Percentiles rank a stretch among this genome's conserved stretches.
These are phyloP conservation scores for Wallacemonas rigidus DNA, from an alignment of 208 protist genomes.

Conservation along the genomic window DNA sequence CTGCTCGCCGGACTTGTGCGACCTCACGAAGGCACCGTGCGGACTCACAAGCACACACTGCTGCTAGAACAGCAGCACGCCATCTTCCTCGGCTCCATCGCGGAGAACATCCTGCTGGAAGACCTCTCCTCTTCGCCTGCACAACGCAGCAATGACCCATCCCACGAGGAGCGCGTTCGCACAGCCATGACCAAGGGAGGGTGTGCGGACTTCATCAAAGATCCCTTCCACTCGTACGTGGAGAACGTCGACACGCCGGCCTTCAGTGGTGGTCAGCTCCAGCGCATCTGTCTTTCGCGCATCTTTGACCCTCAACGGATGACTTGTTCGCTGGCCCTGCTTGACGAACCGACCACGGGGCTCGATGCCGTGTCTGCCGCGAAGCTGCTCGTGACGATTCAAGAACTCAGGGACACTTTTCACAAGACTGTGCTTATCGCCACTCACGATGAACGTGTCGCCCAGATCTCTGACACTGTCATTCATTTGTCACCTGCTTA, in stretches of 20 bases:
- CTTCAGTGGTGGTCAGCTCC: slow-evolving; percentile 83
- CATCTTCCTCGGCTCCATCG: slow-evolving; percentile 72
- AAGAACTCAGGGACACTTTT: slow-evolving; percentile 52
- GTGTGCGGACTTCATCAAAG: slow-evolving; percentile 49
- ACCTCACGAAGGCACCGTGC: slow-evolving; percentile 47
- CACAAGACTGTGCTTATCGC: slow-evolving; percentile 79
- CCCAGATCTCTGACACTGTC: slow-evolving; percentile 56
- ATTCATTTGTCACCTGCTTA: slow-evolving; percentile 31
- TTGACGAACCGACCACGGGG: slow-evolving; percentile 81
- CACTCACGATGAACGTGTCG: slow-evolving; percentile 69
- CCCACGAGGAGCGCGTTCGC: slow-evolving; percentile 15
- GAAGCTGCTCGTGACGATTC: slow-evolving; percentile 52
- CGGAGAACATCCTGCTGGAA: slow-evolving; percentile 74
- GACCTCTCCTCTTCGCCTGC: slow-evolving; percentile 18
- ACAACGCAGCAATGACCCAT: not conserved
- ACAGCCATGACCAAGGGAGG: slow-evolving; percentile 43
- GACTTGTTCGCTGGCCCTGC: slow-evolving; percentile 56
- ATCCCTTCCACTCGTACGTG: slow-evolving; percentile 64
- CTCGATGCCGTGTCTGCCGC: slow-evolving; percentile 50
- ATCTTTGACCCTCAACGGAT: slow-evolving; percentile 37
- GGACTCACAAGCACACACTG: slow-evolving; percentile 44
- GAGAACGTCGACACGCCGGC: slow-evolving; percentile 71
- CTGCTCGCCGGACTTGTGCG: slow-evolving; percentile 57
- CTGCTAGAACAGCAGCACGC: slow-evolving; percentile 81
- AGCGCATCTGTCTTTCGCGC: slow-evolving; percentile 76